Base-by-base conservation (phyloP, 2,329 filamentous ascomycete genomes). In the Microthyrium microscopicum region DNA sequence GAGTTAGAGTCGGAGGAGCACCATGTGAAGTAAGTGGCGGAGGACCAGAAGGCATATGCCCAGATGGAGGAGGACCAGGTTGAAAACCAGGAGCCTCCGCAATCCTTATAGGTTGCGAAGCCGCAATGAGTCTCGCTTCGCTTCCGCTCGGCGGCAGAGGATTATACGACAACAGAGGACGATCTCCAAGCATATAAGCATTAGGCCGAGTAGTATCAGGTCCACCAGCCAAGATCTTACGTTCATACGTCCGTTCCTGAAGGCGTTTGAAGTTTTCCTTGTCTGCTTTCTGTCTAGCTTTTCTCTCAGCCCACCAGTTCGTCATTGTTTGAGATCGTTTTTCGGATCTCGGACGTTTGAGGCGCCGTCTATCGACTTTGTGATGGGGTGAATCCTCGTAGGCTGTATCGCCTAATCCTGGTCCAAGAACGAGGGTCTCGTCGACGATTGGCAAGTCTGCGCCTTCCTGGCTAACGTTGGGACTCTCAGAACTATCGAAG, bases 231-330 rank as follows among this genome's bases (percentile, higher is more conserved):
- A 26, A 11, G 25, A 27, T n/a, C 24, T 33, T 20, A 9, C n/a
- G 20, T 9, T 31, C 29, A n/a, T 33, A 33, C 12, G 39, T 21
- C 12, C 16, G 20, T 31, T 42, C 20, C 16, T 40, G 33, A 26
- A 46, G 31, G 6, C 11, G 22, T 7, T 19, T 22, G 7, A 33
- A 17, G 9, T 29, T 19, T 16, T 9, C 11, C 20, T 33, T 33
- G 20, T 22, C 20, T 8, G 11, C 31, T 27, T 33, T 39, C 9
- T 36, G 35, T 25, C 41, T 44, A 2, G 52, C 54, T 38, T 60
- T 60, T 5, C 57, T 49, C 38, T 56, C 53, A 2, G 56, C 56
- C 57, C 57, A 60, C 57, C 57, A 60, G n/a, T 54, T 51, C 2
- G 55, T 58, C 57, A 60, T 60, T 8, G 51, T 56, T 29, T 56